A percentile compares a stretch with the other conserved stretches of the same genome.
Conservation (phyloP, 2,329 filamentous ascomycete genomes). For the Alternaria brassicicola region DNA sequence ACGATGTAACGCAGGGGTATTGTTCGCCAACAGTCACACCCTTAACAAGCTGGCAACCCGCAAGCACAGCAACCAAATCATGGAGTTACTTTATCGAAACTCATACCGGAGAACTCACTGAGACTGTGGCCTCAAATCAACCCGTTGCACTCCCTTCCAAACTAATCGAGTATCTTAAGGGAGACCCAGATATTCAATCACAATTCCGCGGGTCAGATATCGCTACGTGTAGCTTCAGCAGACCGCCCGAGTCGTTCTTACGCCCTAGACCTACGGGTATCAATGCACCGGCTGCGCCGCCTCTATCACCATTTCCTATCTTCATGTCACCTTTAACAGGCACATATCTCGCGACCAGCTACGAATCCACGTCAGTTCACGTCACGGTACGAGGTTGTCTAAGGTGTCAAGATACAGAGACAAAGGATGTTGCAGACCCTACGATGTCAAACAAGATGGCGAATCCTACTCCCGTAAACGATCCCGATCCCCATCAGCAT, state of each 20-base stretch:
- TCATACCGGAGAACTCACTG: conserved; percentile 10
- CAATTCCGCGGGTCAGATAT: conserved; percentile 39
- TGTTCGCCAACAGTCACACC: conserved; percentile 16
- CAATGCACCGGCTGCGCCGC: background rate
- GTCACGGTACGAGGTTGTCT: conserved; percentile 37
- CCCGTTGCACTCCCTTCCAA: conserved; percentile 29
- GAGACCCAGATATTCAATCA: conserved; percentile 21
- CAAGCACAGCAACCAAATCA: conserved; percentile 22
- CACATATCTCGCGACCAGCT: conserved; percentile 37
- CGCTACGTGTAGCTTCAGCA: conserved; percentile 32
- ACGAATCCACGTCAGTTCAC: conserved; percentile 33
- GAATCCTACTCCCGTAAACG: background rate
- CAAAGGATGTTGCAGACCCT: background rate
- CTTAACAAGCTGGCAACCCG: conserved; percentile 27
- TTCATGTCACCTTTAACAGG: conserved; percentile 18
- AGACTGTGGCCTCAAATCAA: background rate
- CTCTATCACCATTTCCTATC: background rate
- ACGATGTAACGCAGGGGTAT: background rate
- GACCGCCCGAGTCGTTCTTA: background rate
- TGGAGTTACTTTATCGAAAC: conserved; percentile 39
- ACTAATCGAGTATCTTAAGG: conserved; percentile 31
- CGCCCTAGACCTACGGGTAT: background rate
- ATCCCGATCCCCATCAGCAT: background rate
- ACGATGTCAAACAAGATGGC: background rate
- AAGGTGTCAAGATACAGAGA: conserved; percentile 17